These are phyloP conservation scores for Amaranthus cruentus DNA, from an alignment of 148 eudicot species.

Conservation along the genomic window DNA sequence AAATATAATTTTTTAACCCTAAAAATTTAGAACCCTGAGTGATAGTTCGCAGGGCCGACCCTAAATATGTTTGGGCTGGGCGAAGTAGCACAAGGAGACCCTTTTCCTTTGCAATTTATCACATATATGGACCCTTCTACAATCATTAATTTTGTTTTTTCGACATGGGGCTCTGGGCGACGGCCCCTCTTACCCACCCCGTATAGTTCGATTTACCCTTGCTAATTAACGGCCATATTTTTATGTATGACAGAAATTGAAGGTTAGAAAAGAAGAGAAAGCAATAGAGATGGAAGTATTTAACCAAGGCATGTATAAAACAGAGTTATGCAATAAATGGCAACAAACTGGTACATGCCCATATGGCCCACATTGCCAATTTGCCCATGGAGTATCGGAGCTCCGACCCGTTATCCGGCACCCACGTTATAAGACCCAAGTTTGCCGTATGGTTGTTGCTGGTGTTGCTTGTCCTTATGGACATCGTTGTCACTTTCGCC, in stretches of 20 bases:
- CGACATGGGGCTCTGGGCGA: not conserved
- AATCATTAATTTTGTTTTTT: not conserved
- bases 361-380: constrained; percentile 47
- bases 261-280: constrained; percentile 32
- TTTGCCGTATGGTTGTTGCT: constrained; percentile 58
- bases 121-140: too few relatives aligned
- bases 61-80: too few relatives aligned
- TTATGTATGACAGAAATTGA: constrained; percentile 28
- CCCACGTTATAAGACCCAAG: constrained; percentile 66
- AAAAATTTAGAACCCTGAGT: too few relatives aligned
- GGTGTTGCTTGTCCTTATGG: constrained; percentile 60
- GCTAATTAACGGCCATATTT: not conserved
- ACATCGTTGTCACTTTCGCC: constrained; percentile 79
- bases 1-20: too few relatives aligned
- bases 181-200: too few relatives aligned
- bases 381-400: constrained; percentile 62
- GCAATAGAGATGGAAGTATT: constrained; percentile 47
- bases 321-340: constrained; percentile 73
- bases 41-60: too few relatives aligned
- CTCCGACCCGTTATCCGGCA: constrained; percentile 67
- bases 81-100: too few relatives aligned
- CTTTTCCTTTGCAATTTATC: too few relatives aligned
- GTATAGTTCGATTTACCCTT: too few relatives aligned
- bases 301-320: constrained; percentile 62
- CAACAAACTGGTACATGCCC: constrained; percentile 53